Conservation (phyloP, 495 filamentous ascomycete genomes). For the Cercophora newfieldiana region DNA sequence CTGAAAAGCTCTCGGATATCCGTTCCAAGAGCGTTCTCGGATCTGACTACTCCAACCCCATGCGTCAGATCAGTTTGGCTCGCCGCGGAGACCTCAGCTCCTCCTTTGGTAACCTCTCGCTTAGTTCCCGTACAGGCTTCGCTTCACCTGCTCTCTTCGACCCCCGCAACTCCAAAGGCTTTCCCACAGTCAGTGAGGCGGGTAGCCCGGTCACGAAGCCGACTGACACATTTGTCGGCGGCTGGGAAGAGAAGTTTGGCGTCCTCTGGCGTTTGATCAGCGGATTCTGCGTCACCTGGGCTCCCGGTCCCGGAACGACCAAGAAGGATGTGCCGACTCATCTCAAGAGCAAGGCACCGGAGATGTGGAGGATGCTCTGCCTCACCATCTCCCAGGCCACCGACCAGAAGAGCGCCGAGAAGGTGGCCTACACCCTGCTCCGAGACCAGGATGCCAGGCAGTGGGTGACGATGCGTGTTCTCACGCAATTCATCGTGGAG, state of each 20-base stretch:
- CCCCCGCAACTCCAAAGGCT: neutral
- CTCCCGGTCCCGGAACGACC: neutral
- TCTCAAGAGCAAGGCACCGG: neutral
- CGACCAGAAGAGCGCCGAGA: neutral
- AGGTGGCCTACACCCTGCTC: neutral
- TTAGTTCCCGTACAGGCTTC: neutral
- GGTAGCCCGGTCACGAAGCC: neutral
- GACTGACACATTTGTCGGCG: neutral
- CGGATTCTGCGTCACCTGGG: neutral
- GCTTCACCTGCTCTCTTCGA: neutral
- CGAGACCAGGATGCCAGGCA: neutral
- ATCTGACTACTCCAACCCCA: neutral
- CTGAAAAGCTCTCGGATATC: neutral
- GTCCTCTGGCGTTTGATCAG: neutral
- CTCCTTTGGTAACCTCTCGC: neutral
- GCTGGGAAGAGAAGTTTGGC: neutral
- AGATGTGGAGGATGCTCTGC: neutral
- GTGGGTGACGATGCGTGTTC: neutral
- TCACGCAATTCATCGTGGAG: neutral
- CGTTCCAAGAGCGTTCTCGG: neutral
- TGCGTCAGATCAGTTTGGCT: neutral
- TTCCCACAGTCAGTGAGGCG: neutral
- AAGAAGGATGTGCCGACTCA: neutral
- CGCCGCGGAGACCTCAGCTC: neutral
- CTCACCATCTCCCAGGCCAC: neutral